Evolutionary conservation across 352 stramenopile species (phyloP), one percentile per base, ranked within the genome.

Genomic region (Thalassiosira exigua): DNA sequence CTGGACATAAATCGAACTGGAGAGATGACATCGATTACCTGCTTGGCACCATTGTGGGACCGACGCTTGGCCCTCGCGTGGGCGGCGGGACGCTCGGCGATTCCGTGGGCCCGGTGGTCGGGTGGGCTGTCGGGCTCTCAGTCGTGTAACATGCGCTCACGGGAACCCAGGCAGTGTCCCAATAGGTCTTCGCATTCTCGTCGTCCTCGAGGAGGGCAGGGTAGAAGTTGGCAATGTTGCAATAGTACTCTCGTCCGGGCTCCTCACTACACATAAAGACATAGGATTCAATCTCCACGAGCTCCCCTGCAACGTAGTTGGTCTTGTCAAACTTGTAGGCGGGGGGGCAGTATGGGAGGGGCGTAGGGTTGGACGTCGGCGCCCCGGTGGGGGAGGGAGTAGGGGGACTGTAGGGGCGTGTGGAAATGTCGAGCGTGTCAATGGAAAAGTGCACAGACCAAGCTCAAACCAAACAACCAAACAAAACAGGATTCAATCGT

Each of bases 341-440:
- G 17, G n/a, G 46, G 22, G 46, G 46, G 46, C 46, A 56, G n/a
- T 56, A 56, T 29, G 46, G 46, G 46, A 56, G 5, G 46, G 46
- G 46, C 5, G 46, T 56, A 19, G 46, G 46, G 7, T 7, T 19
- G 9, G 11, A 9, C 17, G 46, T 56, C n/a, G 46, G 46, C 17
- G 9, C 22, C 9, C 46, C 24, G 46, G 46, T 21, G 5, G 46
- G 17, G 5, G 46, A 4, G 7, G 46, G 9, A 27, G 17, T 19
- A 7, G 46, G 17, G 17, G 39, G 39, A 48, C 39, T 48, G n/a
- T n/a, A n/a, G n/a, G n/a, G n/a, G n/a, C n/a, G n/a, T n/a, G n/a
- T n/a, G n/a, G n/a, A n/a, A n/a, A n/a, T n/a, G n/a, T n/a, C n/a
- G n/a, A n/a, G n/a, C n/a, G n/a, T n/a, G n/a, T n/a, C n/a, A n/a